These are phyloP conservation scores for Solanum commersonii DNA, from an alignment of 257 asterid genomes.

Conservation along the genomic window DNA sequence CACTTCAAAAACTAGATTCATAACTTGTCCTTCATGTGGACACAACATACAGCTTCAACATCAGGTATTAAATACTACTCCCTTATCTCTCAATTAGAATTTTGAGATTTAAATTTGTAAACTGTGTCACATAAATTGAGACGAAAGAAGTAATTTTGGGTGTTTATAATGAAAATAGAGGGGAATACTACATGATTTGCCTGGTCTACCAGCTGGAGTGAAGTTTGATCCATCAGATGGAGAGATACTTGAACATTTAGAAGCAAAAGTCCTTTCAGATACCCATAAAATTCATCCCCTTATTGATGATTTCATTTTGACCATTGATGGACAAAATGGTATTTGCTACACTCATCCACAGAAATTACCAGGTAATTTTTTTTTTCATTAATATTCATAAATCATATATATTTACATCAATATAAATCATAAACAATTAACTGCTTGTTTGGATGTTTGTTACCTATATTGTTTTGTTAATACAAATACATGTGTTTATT, in stretches of 20 bases:
- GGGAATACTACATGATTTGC: conserved; percentile 26
- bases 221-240: conserved; percentile 47
- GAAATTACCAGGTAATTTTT: conserved; percentile 33
- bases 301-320: conserved; percentile 38
- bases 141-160: not conserved
- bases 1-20: conserved; percentile 8
- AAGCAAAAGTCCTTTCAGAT: conserved; percentile 20
- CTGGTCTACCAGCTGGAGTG: conserved; percentile 44
- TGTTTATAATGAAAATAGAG: not conserved
- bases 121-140: not conserved
- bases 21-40: conserved; percentile 46
- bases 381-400: not conserved
- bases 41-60: conserved; percentile 22
- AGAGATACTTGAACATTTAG: conserved; percentile 42
- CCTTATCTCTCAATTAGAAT: not conserved
- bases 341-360: conserved; percentile 47
- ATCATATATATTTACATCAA: not conserved
- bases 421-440: not conserved
- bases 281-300: conserved; percentile 28
- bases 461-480: not conserved
- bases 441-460: not conserved
- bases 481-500: not conserved
- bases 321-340: conserved; percentile 40
- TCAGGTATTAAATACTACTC: conserved; percentile 15
- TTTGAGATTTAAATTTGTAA: not conserved